phyloP scores from a whole-genome alignment of 768 basidiomycete genomes.

The Fomitopsis pulvina region DNA sequence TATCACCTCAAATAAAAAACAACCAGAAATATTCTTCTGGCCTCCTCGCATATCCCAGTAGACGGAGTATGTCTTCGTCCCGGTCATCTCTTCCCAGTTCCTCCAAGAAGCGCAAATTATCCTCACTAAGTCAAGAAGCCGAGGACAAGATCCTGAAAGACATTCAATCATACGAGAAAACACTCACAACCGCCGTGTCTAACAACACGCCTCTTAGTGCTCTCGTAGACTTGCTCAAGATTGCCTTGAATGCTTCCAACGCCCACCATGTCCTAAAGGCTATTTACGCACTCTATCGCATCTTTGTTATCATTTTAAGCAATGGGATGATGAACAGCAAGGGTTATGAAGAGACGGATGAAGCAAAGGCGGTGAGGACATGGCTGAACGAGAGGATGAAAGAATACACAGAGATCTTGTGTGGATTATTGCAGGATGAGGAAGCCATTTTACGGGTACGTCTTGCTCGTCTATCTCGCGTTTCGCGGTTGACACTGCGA shows the following conservation, averaged over 20 bases:
- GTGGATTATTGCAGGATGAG: conserved; percentile 66
- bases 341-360: conserved; percentile 45
- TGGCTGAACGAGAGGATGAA: conserved; percentile 81
- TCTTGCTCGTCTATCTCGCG: conserved; percentile 3
- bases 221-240: conserved; percentile 64
- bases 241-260: conserved; percentile 42
- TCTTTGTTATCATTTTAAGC: conserved; percentile 60
- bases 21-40: too few species aligned
- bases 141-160: conserved; percentile 9
- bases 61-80: neutral
- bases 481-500: neutral
- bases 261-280: conserved; percentile 62
- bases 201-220: conserved; percentile 65
- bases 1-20: too few species aligned
- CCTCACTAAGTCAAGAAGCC: neutral
- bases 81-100: conserved; percentile 14
- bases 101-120: conserved; percentile 21
- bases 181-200: conserved; percentile 46
- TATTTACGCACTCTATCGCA: conserved; percentile 76
- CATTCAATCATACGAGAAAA: conserved; percentile 46
- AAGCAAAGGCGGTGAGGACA: conserved; percentile 51
- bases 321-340: conserved; percentile 46
- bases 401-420: conserved; percentile 62
- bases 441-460: conserved; percentile 72
- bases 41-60: too few species aligned